Evolutionary conservation across 2,329 filamentous ascomycete species (phyloP).

Genomic region (Remersonia thermophila): DNA sequence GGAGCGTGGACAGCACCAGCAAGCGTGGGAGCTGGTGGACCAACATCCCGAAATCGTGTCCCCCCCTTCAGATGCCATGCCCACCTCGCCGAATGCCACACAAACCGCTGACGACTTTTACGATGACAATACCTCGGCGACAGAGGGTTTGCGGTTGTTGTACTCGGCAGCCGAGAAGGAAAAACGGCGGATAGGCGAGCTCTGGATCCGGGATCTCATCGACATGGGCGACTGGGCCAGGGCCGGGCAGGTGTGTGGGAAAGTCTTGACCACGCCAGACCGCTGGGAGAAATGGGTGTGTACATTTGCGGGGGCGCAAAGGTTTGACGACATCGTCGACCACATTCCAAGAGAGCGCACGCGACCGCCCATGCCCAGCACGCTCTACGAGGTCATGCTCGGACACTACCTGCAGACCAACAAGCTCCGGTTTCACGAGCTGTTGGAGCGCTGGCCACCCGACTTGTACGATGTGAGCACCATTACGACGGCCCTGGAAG

Average conservation of each 20-base stretch:
- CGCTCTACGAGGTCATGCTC: conserved; percentile 80
- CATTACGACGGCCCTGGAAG: conserved; percentile 67
- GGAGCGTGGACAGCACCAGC: conserved; percentile 66
- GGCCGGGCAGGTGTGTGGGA: conserved; percentile 71
- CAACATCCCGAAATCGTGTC: conserved; percentile 66
- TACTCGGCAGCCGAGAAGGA: conserved; percentile 68
- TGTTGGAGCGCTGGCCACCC: conserved; percentile 73
- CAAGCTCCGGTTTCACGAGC: conserved; percentile 59
- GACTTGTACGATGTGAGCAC: conserved; percentile 72
- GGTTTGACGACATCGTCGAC: conserved; percentile 79
- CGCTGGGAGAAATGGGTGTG: conserved; percentile 95
- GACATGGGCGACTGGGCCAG: conserved; percentile 59
- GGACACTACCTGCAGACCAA: conserved; percentile 78
- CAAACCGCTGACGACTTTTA: conserved; percentile 51
- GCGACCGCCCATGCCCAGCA: conserved; percentile 63
- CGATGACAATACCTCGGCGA: conserved; percentile 55
- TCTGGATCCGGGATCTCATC: conserved; percentile 84
- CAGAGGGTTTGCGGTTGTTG: conserved; percentile 43
- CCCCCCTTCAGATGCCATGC: conserved; percentile 26
- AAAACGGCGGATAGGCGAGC: conserved; percentile 79
- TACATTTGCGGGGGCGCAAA: conserved; percentile 74
- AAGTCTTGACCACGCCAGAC: conserved; percentile 65
- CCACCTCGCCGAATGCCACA: conserved; percentile 25
- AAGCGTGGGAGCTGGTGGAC: conserved; percentile 82
- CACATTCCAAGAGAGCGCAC: conserved; percentile 70